Evolutionary conservation across 2,329 filamentous ascomycete species (phyloP).

Genomic region (Fusarium lateritium): DNA sequence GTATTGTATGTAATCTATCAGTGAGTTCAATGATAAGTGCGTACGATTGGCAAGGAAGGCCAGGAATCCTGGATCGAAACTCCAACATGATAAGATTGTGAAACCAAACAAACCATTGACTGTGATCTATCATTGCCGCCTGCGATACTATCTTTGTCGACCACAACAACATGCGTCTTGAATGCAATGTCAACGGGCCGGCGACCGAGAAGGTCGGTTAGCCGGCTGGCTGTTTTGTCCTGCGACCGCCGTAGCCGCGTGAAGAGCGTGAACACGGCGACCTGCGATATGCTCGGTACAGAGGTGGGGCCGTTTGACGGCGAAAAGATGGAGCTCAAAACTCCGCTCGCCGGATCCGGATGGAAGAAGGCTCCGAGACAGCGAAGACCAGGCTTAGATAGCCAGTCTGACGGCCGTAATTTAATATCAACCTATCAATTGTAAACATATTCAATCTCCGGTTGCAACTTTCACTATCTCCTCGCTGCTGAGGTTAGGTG

Average conservation of each 20-base stretch:
- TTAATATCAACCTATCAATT: too few species aligned
- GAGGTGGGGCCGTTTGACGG: slow-evolving; percentile 35
- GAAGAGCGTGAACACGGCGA: slow-evolving; percentile 11
- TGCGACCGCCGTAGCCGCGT: slow-evolving; percentile 21
- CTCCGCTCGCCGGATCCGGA: slow-evolving; percentile 36
- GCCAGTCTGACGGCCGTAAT: too few species aligned
- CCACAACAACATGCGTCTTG: too few species aligned
- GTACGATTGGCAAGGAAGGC: too few species aligned
- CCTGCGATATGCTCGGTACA: slow-evolving; percentile 4
- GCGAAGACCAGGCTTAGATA: background rate
- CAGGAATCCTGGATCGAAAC: too few species aligned
- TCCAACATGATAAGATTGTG: too few species aligned
- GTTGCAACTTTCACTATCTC: background rate
- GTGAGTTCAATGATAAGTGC: background rate
- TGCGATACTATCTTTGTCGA: too few species aligned
- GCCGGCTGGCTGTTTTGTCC: background rate
- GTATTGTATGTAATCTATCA: background rate
- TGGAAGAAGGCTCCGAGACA: slow-evolving; percentile 18
- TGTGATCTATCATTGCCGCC: too few species aligned
- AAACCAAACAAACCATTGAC: too few species aligned
- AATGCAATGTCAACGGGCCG: too few species aligned
- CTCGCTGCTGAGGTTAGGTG: background rate
- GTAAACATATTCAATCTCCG: too few species aligned
- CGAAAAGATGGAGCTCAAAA: slow-evolving; percentile 31
- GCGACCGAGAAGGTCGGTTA: too few species aligned